Evolutionary conservation across 352 stramenopile species (phyloP).

Genomic region (Phytophthora constricta): DNA sequence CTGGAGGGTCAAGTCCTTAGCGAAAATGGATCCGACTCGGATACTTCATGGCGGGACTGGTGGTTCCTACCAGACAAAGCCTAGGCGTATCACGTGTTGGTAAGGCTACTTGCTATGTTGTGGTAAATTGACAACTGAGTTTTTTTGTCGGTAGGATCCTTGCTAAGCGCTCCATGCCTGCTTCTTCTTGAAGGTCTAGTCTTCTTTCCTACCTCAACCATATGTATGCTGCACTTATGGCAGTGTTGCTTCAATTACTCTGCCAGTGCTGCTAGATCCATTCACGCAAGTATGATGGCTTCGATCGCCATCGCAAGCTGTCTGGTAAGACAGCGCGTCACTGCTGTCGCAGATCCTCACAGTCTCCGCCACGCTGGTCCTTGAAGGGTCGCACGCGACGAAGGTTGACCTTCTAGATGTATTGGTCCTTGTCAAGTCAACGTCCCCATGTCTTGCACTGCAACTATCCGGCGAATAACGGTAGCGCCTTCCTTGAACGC

Average conservation of each 20-base stretch:
- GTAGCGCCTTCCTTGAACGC: not conserved
- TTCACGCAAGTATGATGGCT: no score
- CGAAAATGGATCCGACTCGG: no score
- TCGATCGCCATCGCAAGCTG: not conserved
- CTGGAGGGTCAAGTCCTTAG: no score
- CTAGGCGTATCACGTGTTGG: not conserved
- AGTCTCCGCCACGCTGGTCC: constrained; percentile 7
- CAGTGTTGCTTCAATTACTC: not conserved
- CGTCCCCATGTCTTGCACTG: not conserved
- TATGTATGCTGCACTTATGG: not conserved
- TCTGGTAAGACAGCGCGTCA: not conserved
- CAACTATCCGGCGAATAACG: not conserved
- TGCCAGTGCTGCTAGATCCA: not conserved
- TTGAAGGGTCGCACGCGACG: constrained; percentile 5
- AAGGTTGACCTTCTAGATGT: constrained; percentile 5
- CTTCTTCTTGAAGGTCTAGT: not conserved
- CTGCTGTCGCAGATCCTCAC: not conserved
- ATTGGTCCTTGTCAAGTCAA: constrained; percentile 10
- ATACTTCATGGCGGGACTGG: no score
- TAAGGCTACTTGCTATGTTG: not conserved
- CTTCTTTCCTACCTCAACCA: not conserved
- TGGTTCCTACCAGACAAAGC: no score
- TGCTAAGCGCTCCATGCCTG: not conserved
- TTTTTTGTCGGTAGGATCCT: not conserved
- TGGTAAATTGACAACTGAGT: not conserved